These are phyloP conservation scores for Cylindrotheca closterium DNA, from an alignment of 108 stramenopile genomes.

Conservation along the genomic window DNA sequence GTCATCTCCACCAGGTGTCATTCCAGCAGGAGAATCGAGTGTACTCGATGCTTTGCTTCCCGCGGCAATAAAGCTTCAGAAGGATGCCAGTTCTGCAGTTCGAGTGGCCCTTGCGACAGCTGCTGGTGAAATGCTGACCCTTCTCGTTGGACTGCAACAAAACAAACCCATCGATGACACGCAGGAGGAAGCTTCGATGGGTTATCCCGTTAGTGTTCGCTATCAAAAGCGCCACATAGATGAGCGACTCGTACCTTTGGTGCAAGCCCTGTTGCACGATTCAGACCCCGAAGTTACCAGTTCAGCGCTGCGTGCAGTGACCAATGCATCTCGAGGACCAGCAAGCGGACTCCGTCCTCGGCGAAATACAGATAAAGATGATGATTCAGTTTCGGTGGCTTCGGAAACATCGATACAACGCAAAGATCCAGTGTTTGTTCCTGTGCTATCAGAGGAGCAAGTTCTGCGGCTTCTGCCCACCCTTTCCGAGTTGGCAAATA, in stretches of 20 bases:
- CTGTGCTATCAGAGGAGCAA: slow-evolving; percentile 82
- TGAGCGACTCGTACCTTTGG: slow-evolving; percentile 79
- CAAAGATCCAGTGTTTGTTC: slow-evolving; percentile 80
- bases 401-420: slow-evolving; percentile 58
- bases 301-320: slow-evolving; percentile 86
- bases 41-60: slow-evolving; percentile 81
- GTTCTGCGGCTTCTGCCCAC: slow-evolving; percentile 83
- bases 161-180: slow-evolving; percentile 15
- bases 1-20: slow-evolving; percentile 40
- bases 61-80: slow-evolving; percentile 76
- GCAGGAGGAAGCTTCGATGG: slow-evolving; percentile 27
- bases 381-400: slow-evolving; percentile 65
- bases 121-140: slow-evolving; percentile 80
- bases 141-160: slow-evolving; percentile 71
- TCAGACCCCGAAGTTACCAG: slow-evolving; percentile 84
- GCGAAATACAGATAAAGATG: slow-evolving; percentile 55
- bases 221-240: slow-evolving; percentile 82
- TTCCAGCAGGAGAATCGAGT: slow-evolving; percentile 51
- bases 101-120: slow-evolving; percentile 79
- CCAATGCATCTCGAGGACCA: slow-evolving; percentile 80
- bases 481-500: slow-evolving; percentile 77
- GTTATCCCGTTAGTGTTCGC: slow-evolving; percentile 18
- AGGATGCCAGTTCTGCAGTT: slow-evolving; percentile 63
- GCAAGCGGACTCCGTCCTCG: slow-evolving; percentile 40
- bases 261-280: slow-evolving; percentile 84